Percentiles rank a stretch among this genome's conserved stretches.
phyloP scores from a whole-genome alignment of 2,329 filamentous ascomycete species.

The Xylariaceae sp. region DNA sequence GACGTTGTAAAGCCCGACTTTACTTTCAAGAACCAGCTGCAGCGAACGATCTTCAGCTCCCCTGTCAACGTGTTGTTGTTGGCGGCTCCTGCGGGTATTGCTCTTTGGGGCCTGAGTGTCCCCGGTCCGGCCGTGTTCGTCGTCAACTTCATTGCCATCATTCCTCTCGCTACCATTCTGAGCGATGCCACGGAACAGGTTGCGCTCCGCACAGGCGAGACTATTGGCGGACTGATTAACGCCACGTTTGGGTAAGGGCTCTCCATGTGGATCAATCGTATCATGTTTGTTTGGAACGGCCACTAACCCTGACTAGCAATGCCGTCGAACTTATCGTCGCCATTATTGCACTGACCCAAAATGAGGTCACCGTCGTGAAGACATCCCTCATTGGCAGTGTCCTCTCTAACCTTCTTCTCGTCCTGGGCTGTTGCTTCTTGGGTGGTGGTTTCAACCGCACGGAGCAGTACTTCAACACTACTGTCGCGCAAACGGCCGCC shows the following conservation, averaged over 20 bases:
- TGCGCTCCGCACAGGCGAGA: constrained; percentile 74
- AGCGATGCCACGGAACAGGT: constrained; percentile 89
- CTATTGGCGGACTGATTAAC: constrained; percentile 81
- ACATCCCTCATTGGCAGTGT: constrained; percentile 90
- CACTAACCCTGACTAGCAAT: constrained; percentile 46
- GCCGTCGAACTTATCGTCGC: constrained; percentile 87
- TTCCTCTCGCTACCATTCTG: constrained; percentile 81
- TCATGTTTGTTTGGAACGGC: background rate
- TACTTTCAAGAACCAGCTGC: constrained; percentile 60
- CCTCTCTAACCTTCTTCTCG: constrained; percentile 81
- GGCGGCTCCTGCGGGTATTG: constrained; percentile 74
- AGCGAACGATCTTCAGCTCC: constrained; percentile 70
- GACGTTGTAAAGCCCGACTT: constrained; percentile 50
- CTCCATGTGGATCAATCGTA: background rate
- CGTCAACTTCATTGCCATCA: constrained; percentile 90
- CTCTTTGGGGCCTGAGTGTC: constrained; percentile 58
- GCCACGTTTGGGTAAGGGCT: constrained; percentile 71
- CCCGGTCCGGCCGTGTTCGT: constrained; percentile 57
- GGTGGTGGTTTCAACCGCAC: constrained; percentile 71
- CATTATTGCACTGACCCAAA: constrained; percentile 70
- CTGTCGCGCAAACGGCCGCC: constrained; percentile 83
- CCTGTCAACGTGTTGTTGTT: constrained; percentile 83
- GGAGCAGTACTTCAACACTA: constrained; percentile 88
- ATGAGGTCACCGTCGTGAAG: constrained; percentile 79
- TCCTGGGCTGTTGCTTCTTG: constrained; percentile 91